phyloP scores from a whole-genome alignment of 768 basidiomycete genomes.

The Neoboletus brunneissimus region DNA sequence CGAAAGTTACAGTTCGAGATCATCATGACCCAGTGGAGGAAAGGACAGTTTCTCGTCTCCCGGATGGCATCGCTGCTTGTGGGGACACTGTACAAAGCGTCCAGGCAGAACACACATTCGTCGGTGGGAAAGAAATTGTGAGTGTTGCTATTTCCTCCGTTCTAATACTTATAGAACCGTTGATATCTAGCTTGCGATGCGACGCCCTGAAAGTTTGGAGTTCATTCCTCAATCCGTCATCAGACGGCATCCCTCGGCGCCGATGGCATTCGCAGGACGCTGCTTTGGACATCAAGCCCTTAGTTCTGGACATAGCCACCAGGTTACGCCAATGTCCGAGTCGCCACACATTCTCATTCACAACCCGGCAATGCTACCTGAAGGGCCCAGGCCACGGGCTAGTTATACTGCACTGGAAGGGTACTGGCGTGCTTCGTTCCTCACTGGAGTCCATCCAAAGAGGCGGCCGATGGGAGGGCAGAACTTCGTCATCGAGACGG shows the following conservation, averaged over 20 bases:
- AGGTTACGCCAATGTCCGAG: not conserved
- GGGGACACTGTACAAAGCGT: not conserved
- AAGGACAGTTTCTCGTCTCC: not conserved
- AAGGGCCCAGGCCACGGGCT: constrained; percentile 3
- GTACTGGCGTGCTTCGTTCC: constrained; percentile 1
- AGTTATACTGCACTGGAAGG: not conserved
- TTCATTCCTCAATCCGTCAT: constrained; percentile 29
- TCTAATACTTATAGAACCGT: not conserved
- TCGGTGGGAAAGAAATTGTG: constrained; percentile 6
- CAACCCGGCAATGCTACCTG: constrained; percentile 1
- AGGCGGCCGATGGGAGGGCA: not conserved
- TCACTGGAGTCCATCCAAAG: not conserved
- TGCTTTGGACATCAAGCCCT: not conserved
- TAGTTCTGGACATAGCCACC: not conserved
- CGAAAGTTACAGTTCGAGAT: not conserved
- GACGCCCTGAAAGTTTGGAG: constrained; percentile 21
- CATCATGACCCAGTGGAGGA: not conserved
- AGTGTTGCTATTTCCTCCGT: not conserved
- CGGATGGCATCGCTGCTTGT: not conserved
- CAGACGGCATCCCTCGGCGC: constrained; percentile 18
- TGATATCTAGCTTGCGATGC: constrained; percentile 1
- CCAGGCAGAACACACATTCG: not conserved
- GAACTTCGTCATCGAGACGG: not conserved
- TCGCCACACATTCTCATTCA: not conserved
- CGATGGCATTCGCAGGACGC: not conserved